These are phyloP conservation scores for Auricularia sp. DNA, from an alignment of 768 basidiomycete species.

Conservation along the genomic window DNA sequence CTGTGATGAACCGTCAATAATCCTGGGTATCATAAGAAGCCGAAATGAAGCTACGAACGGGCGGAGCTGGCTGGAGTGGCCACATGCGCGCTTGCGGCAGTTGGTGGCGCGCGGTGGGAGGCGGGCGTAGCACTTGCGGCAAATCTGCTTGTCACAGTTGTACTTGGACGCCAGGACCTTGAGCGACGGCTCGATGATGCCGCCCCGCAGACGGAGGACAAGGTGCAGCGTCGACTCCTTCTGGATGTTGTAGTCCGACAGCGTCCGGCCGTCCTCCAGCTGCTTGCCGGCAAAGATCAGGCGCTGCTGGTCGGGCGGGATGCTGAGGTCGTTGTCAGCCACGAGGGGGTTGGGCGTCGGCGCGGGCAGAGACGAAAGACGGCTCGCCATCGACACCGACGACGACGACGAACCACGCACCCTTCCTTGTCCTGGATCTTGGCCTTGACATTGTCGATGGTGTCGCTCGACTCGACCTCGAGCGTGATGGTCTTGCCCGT, in stretches of 20 bases:
- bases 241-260: slow-evolving; percentile 97
- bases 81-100: slow-evolving; percentile 93
- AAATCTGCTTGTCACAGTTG: slow-evolving; percentile 99
- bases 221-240: slow-evolving; percentile 97
- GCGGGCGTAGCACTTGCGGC: slow-evolving; percentile 99
- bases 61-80: slow-evolving; percentile 84
- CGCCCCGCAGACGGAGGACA: slow-evolving; percentile 94
- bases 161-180: slow-evolving; percentile 95
- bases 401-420: slow-evolving; percentile 25
- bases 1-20: slow-evolving; percentile 26
- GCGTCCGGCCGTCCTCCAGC: slow-evolving; percentile 93
- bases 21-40: not conserved
- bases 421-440: slow-evolving; percentile 76
- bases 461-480: slow-evolving; percentile 95
- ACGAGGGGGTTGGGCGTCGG: too few species aligned
- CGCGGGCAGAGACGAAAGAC: not conserved
- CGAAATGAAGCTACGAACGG: slow-evolving; percentile 47
- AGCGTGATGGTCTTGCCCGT: slow-evolving; percentile 98
- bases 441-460: slow-evolving; percentile 91
- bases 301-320: slow-evolving; percentile 91
- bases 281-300: slow-evolving; percentile 98
- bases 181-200: slow-evolving; percentile 98
- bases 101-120: slow-evolving; percentile 99
- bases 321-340: slow-evolving; percentile 31
- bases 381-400: not conserved